A percentile compares a stretch with the other conserved stretches of the same genome.
These are phyloP conservation scores for Astrothelium macrocarpum DNA, from an alignment of 495 filamentous ascomycete species.

Conservation along the genomic window DNA sequence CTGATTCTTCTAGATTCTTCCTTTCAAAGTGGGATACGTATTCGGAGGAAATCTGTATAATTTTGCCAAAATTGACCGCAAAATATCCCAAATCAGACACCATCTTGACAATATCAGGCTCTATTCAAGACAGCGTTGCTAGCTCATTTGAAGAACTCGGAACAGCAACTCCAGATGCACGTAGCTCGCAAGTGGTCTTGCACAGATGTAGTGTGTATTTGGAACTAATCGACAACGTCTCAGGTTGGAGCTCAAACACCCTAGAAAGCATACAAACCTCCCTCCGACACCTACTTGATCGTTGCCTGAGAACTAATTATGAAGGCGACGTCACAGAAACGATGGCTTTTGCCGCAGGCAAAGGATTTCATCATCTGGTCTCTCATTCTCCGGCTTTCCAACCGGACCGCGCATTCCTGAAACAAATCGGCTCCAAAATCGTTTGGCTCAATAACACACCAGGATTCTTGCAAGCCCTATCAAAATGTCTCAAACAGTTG, in stretches of 20 bases:
- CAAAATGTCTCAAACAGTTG: neutral
- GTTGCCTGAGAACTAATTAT: neutral
- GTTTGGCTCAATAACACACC: neutral
- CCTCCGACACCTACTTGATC: neutral
- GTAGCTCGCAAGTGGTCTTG: neutral
- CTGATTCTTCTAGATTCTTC: slow-evolving; percentile 17
- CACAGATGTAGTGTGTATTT: neutral
- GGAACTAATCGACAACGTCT: neutral
- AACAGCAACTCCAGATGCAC: neutral
- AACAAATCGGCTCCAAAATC: neutral
- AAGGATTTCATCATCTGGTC: slow-evolving; percentile 16
- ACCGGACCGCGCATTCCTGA: neutral
- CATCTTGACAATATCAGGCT: neutral
- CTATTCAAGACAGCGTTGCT: neutral
- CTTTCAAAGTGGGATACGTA: slow-evolving; percentile 18
- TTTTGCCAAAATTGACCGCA: slow-evolving; percentile 12
- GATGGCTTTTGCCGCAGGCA: slow-evolving; percentile 9
- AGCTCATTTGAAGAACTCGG: neutral
- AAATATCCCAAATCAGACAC: neutral
- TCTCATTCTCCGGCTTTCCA: neutral
- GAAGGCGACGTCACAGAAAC: neutral
- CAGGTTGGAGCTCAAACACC: neutral
- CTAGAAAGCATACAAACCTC: neutral
- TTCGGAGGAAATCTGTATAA: slow-evolving; percentile 12
- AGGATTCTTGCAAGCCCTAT: slow-evolving; percentile 20